phyloP scores from a whole-genome alignment of 1,139 yeast genomes.

The Pichia sp. region DNA sequence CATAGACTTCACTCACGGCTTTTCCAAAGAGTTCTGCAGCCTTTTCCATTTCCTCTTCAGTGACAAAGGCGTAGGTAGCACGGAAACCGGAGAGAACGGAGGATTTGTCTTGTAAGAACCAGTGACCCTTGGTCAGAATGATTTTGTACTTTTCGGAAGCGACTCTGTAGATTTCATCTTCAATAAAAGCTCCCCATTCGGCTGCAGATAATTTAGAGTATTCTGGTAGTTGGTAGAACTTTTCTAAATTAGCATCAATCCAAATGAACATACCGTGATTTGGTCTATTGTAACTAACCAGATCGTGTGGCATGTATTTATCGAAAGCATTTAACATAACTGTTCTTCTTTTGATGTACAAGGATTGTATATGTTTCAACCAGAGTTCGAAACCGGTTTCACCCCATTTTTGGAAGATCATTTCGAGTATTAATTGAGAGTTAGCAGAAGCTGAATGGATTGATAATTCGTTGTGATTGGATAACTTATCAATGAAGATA shows the following conservation, averaged over 20 bases:
- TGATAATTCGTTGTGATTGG: slow-evolving; percentile 49
- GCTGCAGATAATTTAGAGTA: slow-evolving; percentile 27
- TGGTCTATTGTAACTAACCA: slow-evolving; percentile 47
- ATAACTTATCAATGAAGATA: slow-evolving; percentile 46
- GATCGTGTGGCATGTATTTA: slow-evolving; percentile 42
- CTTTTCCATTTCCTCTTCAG: slow-evolving; percentile 43
- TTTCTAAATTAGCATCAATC: slow-evolving; percentile 43
- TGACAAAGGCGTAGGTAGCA: slow-evolving; percentile 61
- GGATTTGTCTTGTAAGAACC: slow-evolving; percentile 47
- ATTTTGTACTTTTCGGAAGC: slow-evolving; percentile 43
- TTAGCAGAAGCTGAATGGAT: slow-evolving; percentile 55
- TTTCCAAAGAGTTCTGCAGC: slow-evolving; percentile 33
- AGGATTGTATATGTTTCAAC: slow-evolving; percentile 73
- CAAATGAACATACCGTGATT: slow-evolving; percentile 61
- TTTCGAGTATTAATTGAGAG: slow-evolving; percentile 37
- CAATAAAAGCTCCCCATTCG: slow-evolving; percentile 45
- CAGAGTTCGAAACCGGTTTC: slow-evolving; percentile 73
- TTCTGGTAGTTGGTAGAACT: slow-evolving; percentile 46
- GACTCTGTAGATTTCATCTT: slow-evolving; percentile 42
- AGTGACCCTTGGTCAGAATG: slow-evolving; percentile 54
- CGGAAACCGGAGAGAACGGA: slow-evolving; percentile 46
- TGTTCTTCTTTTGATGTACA: slow-evolving; percentile 72
- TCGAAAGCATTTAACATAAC: slow-evolving; percentile 43
- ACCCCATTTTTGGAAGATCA: slow-evolving; percentile 57
- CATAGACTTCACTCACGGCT: slow-evolving; percentile 22